Evolutionary conservation across 306 rosid genomes (phyloP).

Genomic region (Morella rubra): DNA sequence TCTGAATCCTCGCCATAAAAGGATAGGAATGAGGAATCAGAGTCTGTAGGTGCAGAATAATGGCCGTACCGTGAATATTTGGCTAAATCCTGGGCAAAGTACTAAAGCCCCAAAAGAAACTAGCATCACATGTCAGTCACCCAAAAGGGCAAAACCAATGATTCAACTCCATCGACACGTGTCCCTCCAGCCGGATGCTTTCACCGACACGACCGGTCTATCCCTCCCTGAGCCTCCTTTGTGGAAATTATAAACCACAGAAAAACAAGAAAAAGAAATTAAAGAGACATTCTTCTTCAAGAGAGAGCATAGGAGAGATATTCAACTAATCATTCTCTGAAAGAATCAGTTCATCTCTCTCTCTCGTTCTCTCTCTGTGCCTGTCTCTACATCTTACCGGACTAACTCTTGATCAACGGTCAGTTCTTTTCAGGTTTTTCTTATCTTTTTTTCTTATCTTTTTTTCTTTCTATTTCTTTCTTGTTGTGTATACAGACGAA

Average conservation of each 20-base stretch:
- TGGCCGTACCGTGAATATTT: neutral
- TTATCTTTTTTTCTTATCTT: neutral
- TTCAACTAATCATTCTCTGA: constrained; percentile 12
- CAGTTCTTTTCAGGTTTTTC: constrained; percentile 28
- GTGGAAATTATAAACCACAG: constrained; percentile 35
- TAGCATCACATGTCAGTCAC: constrained; percentile 3
- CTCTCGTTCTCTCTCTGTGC: neutral
- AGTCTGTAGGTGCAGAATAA: neutral
- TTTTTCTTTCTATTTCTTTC: neutral
- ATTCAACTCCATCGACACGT: constrained; percentile 22
- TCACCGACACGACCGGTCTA: constrained; percentile 36
- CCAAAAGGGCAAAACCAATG: neutral
- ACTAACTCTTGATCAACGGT: constrained; percentile 18
- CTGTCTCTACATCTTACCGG: constrained; percentile 8
- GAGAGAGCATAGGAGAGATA: neutral
- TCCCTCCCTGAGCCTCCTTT: neutral
- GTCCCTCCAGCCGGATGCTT: constrained; percentile 22
- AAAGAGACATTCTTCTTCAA: neutral
- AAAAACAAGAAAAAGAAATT: neutral
- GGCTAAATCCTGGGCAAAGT: neutral
- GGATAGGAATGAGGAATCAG: neutral
- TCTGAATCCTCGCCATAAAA: neutral
- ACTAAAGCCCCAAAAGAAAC: neutral
- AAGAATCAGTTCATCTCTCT: constrained; percentile 8
- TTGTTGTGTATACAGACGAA: neutral